phyloP scores from a whole-genome alignment of 73 alveolate species.

The Tetrahymena elliotti region DNA sequence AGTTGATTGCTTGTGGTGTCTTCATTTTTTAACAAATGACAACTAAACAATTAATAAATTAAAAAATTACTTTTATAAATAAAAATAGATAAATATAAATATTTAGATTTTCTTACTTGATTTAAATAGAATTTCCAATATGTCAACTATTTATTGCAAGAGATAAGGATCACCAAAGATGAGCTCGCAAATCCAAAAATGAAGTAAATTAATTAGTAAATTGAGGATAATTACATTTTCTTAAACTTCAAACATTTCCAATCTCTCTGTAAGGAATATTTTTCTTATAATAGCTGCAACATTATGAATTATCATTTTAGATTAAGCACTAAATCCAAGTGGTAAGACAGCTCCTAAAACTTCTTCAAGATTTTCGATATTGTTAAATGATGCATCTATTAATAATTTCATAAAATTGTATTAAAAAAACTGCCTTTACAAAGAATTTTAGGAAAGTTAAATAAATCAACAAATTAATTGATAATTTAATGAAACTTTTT shows the following conservation, averaged over 20 bases:
- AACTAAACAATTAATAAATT: background rate
- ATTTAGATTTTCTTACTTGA: background rate
- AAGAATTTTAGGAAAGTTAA: background rate
- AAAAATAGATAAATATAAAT: no score
- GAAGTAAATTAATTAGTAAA: slow-evolving; percentile 19
- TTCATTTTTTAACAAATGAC: background rate
- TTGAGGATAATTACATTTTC: slow-evolving; percentile 6
- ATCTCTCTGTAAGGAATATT: slow-evolving; percentile 27
- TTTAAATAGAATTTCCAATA: slow-evolving; percentile 53
- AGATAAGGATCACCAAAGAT: slow-evolving; percentile 59
- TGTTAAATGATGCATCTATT: slow-evolving; percentile 25
- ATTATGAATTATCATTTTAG: slow-evolving; percentile 23
- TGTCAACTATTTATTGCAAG: slow-evolving; percentile 55
- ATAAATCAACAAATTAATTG: background rate
- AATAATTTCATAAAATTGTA: background rate
- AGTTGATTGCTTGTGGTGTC: slow-evolving; percentile 17
- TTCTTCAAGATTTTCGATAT: slow-evolving; percentile 9
- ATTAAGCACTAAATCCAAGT: slow-evolving; percentile 57
- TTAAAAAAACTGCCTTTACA: background rate
- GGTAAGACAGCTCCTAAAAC: slow-evolving; percentile 48
- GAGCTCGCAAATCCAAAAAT: slow-evolving; percentile 70
- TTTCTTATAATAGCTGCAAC: slow-evolving; percentile 29
- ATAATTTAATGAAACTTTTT: slow-evolving; percentile 11
- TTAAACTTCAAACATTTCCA: slow-evolving; percentile 23
- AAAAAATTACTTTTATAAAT: background rate